Evolutionary conservation across 1,139 yeast genomes (phyloP).

Genomic region (Kodamaea sp.): DNA sequence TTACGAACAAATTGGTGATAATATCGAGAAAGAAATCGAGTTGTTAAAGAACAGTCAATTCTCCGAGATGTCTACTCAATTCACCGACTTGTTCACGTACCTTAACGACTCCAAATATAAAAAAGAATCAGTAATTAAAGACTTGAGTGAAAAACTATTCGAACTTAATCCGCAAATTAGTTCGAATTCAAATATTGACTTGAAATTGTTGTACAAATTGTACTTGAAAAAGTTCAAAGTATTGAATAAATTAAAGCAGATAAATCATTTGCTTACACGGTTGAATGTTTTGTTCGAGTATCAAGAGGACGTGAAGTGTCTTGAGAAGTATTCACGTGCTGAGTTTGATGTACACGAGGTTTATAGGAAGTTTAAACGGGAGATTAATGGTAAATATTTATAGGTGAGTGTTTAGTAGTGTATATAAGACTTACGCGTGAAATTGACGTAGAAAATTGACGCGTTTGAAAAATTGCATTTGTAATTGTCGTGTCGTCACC

Average conservation of each 20-base stretch:
- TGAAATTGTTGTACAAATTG: slow-evolving; percentile 6
- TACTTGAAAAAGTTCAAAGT: slow-evolving; percentile 11
- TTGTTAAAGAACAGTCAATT: slow-evolving; percentile 5
- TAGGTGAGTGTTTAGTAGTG: slow-evolving; percentile 2
- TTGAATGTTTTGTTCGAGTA: slow-evolving; percentile 13
- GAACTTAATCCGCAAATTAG: slow-evolving; percentile 1
- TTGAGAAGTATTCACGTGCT: slow-evolving; percentile 4
- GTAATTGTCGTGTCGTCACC: neutral
- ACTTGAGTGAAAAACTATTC: slow-evolving; percentile 9
- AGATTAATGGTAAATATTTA: slow-evolving; percentile 12
- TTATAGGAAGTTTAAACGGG: slow-evolving; percentile 11
- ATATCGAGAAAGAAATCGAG: slow-evolving; percentile 11
- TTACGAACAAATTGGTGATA: slow-evolving; percentile 8
- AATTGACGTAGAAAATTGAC: neutral
- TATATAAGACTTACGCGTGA: too few species aligned
- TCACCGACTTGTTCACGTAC: slow-evolving; percentile 8
- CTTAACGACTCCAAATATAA: slow-evolving; percentile 8
- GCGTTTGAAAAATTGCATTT: neutral
- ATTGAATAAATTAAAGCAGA: slow-evolving; percentile 10
- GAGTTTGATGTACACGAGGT: slow-evolving; percentile 1
- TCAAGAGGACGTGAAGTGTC: slow-evolving; percentile 11
- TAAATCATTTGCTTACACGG: slow-evolving; percentile 10
- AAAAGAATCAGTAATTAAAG: slow-evolving; percentile 10
- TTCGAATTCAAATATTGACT: slow-evolving; percentile 2
- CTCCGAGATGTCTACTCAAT: slow-evolving; percentile 6